Conservation (phyloP, 768 basidiomycete species). For the Naganishia antarctica region DNA sequence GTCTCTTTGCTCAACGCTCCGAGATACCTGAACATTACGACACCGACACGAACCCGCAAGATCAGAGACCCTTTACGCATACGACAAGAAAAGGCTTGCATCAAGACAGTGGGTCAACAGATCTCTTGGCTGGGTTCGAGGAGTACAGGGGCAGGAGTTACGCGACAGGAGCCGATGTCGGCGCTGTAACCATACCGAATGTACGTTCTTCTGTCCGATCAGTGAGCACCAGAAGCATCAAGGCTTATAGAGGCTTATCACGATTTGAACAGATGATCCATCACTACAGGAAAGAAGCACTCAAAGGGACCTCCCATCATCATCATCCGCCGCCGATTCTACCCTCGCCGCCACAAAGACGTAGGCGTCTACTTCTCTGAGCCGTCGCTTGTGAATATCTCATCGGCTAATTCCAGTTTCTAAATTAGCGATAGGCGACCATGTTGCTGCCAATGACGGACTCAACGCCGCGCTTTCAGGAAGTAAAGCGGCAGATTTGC, state of each 20-base stretch:
- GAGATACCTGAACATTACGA: conserved; percentile 2
- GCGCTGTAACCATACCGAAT: conserved; percentile 35
- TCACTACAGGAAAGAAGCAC: conserved; percentile 3
- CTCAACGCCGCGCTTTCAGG: conserved; percentile 43
- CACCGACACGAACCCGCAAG: too few species aligned
- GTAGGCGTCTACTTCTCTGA: conserved; percentile 26
- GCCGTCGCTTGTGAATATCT: conserved; percentile 32
- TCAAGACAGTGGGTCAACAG: background rate
- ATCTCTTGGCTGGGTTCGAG: conserved; percentile 21
- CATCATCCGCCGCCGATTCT: conserved; percentile 19
- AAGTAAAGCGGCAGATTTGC: conserved; percentile 31
- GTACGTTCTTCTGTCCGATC: conserved; percentile 16
- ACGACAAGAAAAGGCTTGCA: background rate
- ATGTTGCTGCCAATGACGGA: conserved; percentile 33
- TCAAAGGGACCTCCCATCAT: background rate
- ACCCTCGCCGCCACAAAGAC: conserved; percentile 28
- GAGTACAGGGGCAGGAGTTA: conserved; percentile 37
- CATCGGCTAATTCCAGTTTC: background rate
- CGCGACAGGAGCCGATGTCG: conserved; percentile 33
- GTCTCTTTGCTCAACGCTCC: conserved; percentile 36
- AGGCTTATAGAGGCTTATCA: too few species aligned
- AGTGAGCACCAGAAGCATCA: too few species aligned
- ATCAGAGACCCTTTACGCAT: background rate
- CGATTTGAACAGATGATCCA: background rate
- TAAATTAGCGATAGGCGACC: background rate